Conservation (phyloP, 192 early-diverging fungal genomes). For the Umbelopsis isabellina region DNA sequence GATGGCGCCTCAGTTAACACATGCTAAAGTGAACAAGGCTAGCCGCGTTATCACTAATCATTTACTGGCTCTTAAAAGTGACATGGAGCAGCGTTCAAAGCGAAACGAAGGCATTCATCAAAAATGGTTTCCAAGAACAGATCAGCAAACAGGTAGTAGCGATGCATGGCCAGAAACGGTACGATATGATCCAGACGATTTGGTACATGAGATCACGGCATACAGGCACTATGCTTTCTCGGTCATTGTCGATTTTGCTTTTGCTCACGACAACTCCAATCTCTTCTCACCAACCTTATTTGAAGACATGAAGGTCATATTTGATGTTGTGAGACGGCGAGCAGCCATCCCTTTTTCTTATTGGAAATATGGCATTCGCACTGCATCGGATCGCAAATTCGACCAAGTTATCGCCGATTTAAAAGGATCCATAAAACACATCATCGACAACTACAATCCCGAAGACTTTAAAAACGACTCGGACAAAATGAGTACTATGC, state of each 20-base stretch:
- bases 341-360: neutral
- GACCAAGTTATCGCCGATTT: neutral
- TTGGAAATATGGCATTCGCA: slow-evolving; percentile 4
- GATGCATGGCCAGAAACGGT: neutral
- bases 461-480: neutral
- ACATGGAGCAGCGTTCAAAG: neutral
- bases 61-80: neutral
- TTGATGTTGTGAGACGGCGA: neutral
- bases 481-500: slow-evolving; percentile 19
- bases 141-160: neutral
- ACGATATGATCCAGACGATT: slow-evolving; percentile 9
- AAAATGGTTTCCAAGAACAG: neutral
- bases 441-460: slow-evolving; percentile 1
- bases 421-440: neutral
- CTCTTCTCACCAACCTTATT: neutral
- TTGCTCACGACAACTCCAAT: slow-evolving; percentile 17
- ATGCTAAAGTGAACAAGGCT: slow-evolving; percentile 5
- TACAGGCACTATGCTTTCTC: slow-evolving; percentile 2
- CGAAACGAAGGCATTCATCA: neutral
- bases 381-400: neutral
- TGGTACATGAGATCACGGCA: neutral
- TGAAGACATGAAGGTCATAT: neutral
- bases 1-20: slow-evolving; percentile 23
- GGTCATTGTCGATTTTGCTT: slow-evolving; percentile 18
- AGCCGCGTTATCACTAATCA: neutral